Base-by-base conservation (phyloP, 768 basidiomycete species). In the Grammothele lineata region DNA sequence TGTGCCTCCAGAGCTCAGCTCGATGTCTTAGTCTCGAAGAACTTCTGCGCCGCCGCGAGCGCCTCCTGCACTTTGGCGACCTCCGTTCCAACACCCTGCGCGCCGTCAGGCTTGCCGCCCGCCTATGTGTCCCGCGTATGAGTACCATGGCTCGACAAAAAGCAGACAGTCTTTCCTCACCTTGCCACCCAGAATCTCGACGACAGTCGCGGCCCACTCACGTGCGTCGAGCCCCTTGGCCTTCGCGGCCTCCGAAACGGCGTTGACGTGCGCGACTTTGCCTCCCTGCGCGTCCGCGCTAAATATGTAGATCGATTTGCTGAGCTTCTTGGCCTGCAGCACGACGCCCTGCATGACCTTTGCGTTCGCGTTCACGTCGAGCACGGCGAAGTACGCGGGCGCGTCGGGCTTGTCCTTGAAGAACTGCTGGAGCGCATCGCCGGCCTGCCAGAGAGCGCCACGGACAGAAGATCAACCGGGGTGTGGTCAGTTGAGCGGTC, bases 21-120 rank as follows among this genome's bases (percentile, higher is more conserved):
- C 12, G 42, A 37, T 18, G 48, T 50, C 40, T 57, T 54, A 11
- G 43, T 26, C 25, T 45, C 48, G 54, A 66, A 75, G 32, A 56
- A 74, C 40, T 68, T 60, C 51, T 68, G 68, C 3, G 88, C 91
- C 19, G 72, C 70, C 45, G 57, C 61, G 17, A 92, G 56, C 1
- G 89, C 93, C 49, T 87, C 88, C 14, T 75, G 68, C 2, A 92
- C 67, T 65, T 77, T 83, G 21, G 66, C 66, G 1, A 75, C 64
- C 51, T 89, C 75, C 3, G 72, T 67, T 24, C 96, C 96, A 12
- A 95, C 82, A 21, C 96, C 96, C 60, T 94, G 92, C 2, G 87
- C 87, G 45, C 80, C 77, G 30, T 98, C 96, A 49, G 91, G 91
- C 67, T 94, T 97, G 12, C 96, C 96, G 45, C 96, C 96, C 42